Evolutionary conservation across 345 rosid genomes (phyloP).

Genomic region (Triadica sebifera): DNA sequence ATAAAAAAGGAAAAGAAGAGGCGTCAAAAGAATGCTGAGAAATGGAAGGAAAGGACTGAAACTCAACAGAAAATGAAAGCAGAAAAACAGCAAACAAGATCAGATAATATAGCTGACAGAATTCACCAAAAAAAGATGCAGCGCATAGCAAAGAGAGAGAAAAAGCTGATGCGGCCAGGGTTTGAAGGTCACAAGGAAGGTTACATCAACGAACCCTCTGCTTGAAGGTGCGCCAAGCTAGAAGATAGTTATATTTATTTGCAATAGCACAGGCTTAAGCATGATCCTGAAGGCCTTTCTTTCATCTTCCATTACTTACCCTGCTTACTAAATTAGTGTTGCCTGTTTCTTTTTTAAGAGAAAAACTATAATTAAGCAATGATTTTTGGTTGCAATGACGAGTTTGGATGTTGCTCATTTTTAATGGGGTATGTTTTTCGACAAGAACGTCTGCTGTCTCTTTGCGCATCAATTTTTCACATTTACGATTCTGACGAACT

Average conservation of each 20-base stretch:
- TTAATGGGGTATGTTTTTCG: no score
- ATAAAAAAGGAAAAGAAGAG: conserved; percentile 66
- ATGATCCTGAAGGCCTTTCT: background rate
- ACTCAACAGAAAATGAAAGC: conserved; percentile 54
- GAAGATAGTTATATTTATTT: background rate
- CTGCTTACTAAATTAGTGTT: background rate
- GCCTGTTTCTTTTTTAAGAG: background rate
- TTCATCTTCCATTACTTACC: background rate
- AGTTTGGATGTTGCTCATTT: background rate
- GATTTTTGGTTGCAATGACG: background rate
- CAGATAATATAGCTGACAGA: conserved; percentile 66
- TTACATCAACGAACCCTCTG: conserved; percentile 25
- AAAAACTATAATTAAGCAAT: no score
- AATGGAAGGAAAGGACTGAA: conserved; percentile 82
- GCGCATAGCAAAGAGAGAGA: conserved; percentile 80
- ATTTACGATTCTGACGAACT: no score
- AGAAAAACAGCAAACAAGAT: conserved; percentile 73
- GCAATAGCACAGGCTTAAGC: background rate
- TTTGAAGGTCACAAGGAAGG: conserved; percentile 72
- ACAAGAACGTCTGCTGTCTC: no score
- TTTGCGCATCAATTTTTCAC: no score
- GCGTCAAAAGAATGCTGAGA: conserved; percentile 70
- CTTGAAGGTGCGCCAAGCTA: background rate
- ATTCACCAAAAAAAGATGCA: conserved; percentile 68
- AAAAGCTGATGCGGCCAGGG: conserved; percentile 83